Conservation (phyloP, 148 eudicot genomes). For the Dysphania ambrosioides region DNA sequence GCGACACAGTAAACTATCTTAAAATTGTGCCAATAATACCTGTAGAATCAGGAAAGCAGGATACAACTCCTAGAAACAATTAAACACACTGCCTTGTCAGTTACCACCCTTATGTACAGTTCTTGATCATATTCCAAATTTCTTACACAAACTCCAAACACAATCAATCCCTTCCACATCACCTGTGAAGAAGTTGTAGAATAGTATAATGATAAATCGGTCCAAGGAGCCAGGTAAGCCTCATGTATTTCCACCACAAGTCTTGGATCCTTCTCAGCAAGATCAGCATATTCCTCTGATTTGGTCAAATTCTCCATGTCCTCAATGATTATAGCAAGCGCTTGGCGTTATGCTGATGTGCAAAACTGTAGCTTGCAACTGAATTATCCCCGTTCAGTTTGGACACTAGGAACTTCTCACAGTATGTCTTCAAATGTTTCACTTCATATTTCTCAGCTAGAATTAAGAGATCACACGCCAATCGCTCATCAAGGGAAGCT, state of each 20-base stretch:
- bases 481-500: conserved; percentile 67
- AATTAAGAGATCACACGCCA: conserved; percentile 71
- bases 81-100: not conserved
- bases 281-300: conserved; percentile 63
- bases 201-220: conserved; percentile 64
- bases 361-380: conserved; percentile 54
- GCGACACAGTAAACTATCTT: too few relatives aligned
- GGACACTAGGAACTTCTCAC: conserved; percentile 75
- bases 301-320: conserved; percentile 69
- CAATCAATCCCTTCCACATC: conserved; percentile 29
- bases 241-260: conserved; percentile 75
- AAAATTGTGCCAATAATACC: not conserved
- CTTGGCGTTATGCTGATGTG: conserved; percentile 74
- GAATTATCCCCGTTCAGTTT: conserved; percentile 72
- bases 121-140: not conserved
- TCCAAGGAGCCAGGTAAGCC: conserved; percentile 68
- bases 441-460: conserved; percentile 86
- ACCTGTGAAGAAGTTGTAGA: too few relatives aligned
- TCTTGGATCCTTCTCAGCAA: conserved; percentile 76
- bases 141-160: not conserved
- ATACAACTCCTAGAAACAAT: not conserved
- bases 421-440: conserved; percentile 67
- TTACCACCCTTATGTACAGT: not conserved
- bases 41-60: not conserved
- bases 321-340: conserved; percentile 60